These are phyloP conservation scores for Tilletia indica DNA, from an alignment of 1,284 basidiomycete genomes.

Conservation along the genomic window DNA sequence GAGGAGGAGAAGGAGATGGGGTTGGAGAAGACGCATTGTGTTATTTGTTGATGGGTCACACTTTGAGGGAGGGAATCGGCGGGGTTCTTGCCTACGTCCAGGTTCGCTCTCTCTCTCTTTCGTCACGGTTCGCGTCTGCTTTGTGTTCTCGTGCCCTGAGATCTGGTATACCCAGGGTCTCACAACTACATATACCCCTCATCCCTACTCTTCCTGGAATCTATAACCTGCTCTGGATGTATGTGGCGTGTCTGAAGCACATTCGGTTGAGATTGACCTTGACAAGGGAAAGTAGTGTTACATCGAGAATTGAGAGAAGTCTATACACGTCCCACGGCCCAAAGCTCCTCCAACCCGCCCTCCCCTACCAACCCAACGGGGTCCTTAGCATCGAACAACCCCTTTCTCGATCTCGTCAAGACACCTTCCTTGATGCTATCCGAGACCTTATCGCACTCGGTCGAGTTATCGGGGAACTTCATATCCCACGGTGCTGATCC, in stretches of 20 bases:
- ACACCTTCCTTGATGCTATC: neutral
- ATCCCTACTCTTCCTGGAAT: neutral
- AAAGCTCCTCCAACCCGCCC: neutral
- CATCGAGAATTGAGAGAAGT: too few relatives aligned
- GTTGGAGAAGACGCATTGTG: constrained; percentile 54
- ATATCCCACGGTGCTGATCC: constrained; percentile 14
- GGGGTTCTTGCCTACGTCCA: too few relatives aligned
- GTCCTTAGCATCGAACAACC: constrained; percentile 4
- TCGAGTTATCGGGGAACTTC: constrained; percentile 1
- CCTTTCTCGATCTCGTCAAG: neutral
- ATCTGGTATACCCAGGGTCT: neutral
- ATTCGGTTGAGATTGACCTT: neutral
- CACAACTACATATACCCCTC: neutral
- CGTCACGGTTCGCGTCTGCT: too few relatives aligned
- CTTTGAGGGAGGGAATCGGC: too few relatives aligned
- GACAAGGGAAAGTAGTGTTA: neutral
- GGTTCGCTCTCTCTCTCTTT: too few relatives aligned
- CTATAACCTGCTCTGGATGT: neutral
- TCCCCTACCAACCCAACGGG: neutral
- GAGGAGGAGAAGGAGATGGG: constrained; percentile 72
- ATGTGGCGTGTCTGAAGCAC: neutral
- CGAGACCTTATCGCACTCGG: constrained; percentile 1
- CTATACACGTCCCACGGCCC: neutral
- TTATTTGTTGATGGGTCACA: constrained; percentile 23
- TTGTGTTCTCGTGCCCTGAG: neutral